A percentile compares a stretch with the other conserved stretches of the same genome.
Evolutionary conservation across 2,329 filamentous ascomycete species (phyloP).

Genomic region (Didymella pinodella): DNA sequence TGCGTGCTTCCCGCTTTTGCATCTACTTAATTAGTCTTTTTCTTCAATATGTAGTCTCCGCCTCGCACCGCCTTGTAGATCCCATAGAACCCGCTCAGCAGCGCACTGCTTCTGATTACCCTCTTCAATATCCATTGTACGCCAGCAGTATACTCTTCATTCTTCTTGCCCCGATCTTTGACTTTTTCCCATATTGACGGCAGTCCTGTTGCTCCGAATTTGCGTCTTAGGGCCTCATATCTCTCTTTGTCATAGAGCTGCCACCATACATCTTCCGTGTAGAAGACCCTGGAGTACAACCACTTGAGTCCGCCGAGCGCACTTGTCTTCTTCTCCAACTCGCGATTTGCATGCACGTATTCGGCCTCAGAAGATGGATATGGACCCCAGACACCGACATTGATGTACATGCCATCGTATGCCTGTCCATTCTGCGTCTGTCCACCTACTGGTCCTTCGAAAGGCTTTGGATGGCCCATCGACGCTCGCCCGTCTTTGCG

Average conservation of each 20-base stretch:
- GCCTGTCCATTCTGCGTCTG: slow-evolving; percentile 1
- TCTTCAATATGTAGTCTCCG: slow-evolving; percentile 44
- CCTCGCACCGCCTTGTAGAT: slow-evolving; percentile 47
- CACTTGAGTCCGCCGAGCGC: slow-evolving; percentile 82
- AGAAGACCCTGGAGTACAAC: slow-evolving; percentile 88
- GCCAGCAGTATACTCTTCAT: slow-evolving; percentile 26
- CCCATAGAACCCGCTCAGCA: slow-evolving; percentile 52
- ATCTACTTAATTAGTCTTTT: slow-evolving; percentile 23
- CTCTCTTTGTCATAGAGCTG: slow-evolving; percentile 64
- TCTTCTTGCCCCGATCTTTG: slow-evolving; percentile 50
- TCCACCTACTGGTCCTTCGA: slow-evolving; percentile 14
- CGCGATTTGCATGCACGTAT: slow-evolving; percentile 75
- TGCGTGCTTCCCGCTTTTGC: neutral
- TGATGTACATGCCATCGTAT: slow-evolving; percentile 41
- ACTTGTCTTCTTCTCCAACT: slow-evolving; percentile 72
- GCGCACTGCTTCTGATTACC: slow-evolving; percentile 35
- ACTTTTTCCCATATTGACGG: slow-evolving; percentile 75
- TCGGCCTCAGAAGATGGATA: slow-evolving; percentile 63
- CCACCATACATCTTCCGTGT: slow-evolving; percentile 77
- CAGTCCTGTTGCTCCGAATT: slow-evolving; percentile 68
- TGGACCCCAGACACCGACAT: slow-evolving; percentile 76
- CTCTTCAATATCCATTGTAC: slow-evolving; percentile 36
- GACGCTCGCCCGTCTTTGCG: slow-evolving; percentile 44
- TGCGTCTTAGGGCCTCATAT: slow-evolving; percentile 69
- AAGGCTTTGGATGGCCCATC: slow-evolving; percentile 40